Evolutionary conservation across 768 basidiomycete species (phyloP).

Genomic region (Tephrocybe sp.): DNA sequence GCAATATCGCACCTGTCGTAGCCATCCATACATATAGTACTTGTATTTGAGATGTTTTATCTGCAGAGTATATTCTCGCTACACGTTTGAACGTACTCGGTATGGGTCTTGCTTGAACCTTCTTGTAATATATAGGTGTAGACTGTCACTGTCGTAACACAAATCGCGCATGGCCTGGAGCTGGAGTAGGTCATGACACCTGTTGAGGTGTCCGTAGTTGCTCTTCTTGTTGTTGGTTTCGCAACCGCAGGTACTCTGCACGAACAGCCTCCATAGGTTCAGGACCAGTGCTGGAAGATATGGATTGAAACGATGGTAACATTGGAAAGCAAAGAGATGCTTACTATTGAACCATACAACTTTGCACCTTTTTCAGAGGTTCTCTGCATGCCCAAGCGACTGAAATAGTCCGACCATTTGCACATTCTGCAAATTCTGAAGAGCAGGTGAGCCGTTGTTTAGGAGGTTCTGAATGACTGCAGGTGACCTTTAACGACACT

Average conservation of each 20-base stretch:
- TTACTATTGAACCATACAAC: constrained; percentile 80
- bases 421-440: constrained; percentile 84
- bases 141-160: too few relatives aligned
- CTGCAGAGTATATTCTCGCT: too few relatives aligned
- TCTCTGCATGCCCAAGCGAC: constrained; percentile 83
- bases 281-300: constrained; percentile 64
- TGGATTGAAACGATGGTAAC: constrained; percentile 5
- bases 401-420: constrained; percentile 76
- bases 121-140: too few relatives aligned
- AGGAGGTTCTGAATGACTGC: background rate
- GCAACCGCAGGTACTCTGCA: constrained; percentile 70
- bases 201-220: constrained; percentile 4
- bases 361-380: constrained; percentile 67
- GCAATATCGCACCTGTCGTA: background rate
- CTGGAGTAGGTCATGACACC: too few relatives aligned
- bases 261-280: constrained; percentile 74
- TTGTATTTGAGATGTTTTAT: too few relatives aligned
- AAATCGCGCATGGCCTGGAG: too few relatives aligned
- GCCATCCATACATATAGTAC: background rate
- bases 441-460: background rate
- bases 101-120: too few relatives aligned
- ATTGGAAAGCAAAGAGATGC: constrained; percentile 24
- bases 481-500: constrained; percentile 65
- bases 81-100: too few relatives aligned
- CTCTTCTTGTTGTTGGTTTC: constrained; percentile 39